These are phyloP conservation scores for Physcomitrellopsis africana DNA, from an alignment of 225 moss, liverwort and hornwort species.

Conservation along the genomic window DNA sequence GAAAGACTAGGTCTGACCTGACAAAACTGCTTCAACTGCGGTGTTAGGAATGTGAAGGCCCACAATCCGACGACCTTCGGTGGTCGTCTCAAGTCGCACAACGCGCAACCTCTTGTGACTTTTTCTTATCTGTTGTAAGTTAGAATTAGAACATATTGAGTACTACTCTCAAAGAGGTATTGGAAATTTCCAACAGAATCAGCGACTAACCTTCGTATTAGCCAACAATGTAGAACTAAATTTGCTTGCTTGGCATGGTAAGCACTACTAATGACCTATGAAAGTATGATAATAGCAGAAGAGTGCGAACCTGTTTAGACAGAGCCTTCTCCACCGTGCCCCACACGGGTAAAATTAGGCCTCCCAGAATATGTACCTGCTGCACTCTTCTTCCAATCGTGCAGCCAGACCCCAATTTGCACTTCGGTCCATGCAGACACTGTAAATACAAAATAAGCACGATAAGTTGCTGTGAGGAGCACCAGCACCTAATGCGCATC, in stretches of 20 bases:
- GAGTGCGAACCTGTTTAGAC: slow-evolving; percentile 73
- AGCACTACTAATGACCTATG: background rate
- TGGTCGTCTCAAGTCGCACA: slow-evolving; percentile 93
- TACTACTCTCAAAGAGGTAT: slow-evolving; percentile 2
- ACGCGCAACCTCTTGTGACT: slow-evolving; percentile 93
- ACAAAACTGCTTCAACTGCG: slow-evolving; percentile 79
- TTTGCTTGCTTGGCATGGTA: slow-evolving; percentile 1
- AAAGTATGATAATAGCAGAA: slow-evolving; percentile 15
- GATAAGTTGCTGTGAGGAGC: slow-evolving; percentile 18
- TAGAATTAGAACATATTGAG: slow-evolving; percentile 20
- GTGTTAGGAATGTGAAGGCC: slow-evolving; percentile 95
- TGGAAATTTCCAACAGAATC: background rate
- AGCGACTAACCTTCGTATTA: background rate
- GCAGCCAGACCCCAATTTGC: slow-evolving; percentile 81
- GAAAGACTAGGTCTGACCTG: slow-evolving; percentile 49
- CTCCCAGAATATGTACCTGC: slow-evolving; percentile 92
- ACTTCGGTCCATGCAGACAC: slow-evolving; percentile 98
- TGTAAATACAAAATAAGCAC: slow-evolving; percentile 36
- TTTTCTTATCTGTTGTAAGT: slow-evolving; percentile 54
- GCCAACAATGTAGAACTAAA: slow-evolving; percentile 8
- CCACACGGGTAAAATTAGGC: slow-evolving; percentile 97
- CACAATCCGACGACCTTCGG: slow-evolving; percentile 90
- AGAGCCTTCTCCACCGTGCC: slow-evolving; percentile 95
- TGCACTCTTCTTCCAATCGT: slow-evolving; percentile 92
- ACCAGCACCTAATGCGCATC: slow-evolving; percentile 16